Percentiles rank a stretch among this genome's conserved stretches.
phyloP scores from a whole-genome alignment of 768 basidiomycete species.

The Trametes meyenii region DNA sequence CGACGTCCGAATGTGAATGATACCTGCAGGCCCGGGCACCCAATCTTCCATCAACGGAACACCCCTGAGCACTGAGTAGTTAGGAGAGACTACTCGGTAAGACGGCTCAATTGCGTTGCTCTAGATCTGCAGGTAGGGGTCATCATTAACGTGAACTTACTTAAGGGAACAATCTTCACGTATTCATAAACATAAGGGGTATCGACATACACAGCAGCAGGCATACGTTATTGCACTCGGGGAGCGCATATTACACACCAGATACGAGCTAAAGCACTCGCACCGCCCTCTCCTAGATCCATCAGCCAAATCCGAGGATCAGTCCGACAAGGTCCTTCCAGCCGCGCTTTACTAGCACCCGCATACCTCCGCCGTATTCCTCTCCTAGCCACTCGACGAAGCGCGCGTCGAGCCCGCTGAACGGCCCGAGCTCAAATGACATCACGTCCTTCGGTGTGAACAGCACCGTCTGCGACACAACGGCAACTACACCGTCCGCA shows the following conservation, averaged over 20 bases:
- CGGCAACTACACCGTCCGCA: constrained; percentile 20
- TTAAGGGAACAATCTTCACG: too few relatives aligned
- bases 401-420: constrained; percentile 69
- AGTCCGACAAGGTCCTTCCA: constrained; percentile 52
- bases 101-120: too few relatives aligned
- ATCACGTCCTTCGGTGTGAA: constrained; percentile 66
- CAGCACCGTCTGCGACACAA: constrained; percentile 37
- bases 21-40: too few relatives aligned
- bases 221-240: not conserved
- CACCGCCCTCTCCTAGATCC: not conserved
- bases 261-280: not conserved
- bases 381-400: constrained; percentile 79
- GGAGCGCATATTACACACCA: not conserved
- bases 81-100: too few relatives aligned
- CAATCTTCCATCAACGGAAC: too few relatives aligned
- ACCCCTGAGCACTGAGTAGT: too few relatives aligned
- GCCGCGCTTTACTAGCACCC: constrained; percentile 44
- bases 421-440: constrained; percentile 71
- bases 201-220: too few relatives aligned
- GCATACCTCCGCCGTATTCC: constrained; percentile 57
- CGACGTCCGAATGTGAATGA: too few relatives aligned
- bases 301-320: constrained; percentile 45
- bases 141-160: too few relatives aligned
- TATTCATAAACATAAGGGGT: too few relatives aligned
- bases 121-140: too few relatives aligned